Evolutionary conservation across 2,329 filamentous ascomycete genomes (phyloP), one percentile per base, ranked within the genome.

Genomic region (Venturia asperata): DNA sequence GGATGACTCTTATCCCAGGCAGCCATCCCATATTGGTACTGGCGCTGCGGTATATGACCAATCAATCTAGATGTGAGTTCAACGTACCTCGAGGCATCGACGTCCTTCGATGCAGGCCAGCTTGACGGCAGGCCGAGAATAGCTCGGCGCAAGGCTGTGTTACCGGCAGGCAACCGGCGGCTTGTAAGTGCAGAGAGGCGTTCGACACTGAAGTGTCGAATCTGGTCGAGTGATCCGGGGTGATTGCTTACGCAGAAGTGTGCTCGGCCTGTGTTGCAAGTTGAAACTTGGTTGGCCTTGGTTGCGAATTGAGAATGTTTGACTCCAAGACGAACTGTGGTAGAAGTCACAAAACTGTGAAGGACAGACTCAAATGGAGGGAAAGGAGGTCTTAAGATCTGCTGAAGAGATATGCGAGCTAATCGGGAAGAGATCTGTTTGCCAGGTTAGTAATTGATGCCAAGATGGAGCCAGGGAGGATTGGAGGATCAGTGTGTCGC

Each of bases 51-150:
- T n/a, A 17, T n/a, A 45, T 61, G 19, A 43, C 5, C 37, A 17
- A 61, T 61, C n/a, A 15, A 61, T 10, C 5, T 11, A 61, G 39
- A 43, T 11, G 17, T 42, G 37, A 42, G 37, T 19, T 10, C 42
- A 43, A 61, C 60, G 24, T 45, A 45, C 42, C 52, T 42, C 60
- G 37, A 24, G 60, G 60, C 60, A 61, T 61, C 60, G 60, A 45
- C 24, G 42, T 45, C 24, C 60, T 27, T 42, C 37, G n/a, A 61
- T 17, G 60, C 60, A 61, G 34, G 60, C 60, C 60, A 61, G 60
- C 17, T 61, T 61, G 39, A 45, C 60, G 60, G n/a, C 42, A 17
- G 15, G 7, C 60, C 60, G 52, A 58, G 52, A 34, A 58, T 27
- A 15, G 52, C 52, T 61, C 42, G 60, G 39, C 39, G 42, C 39